Percentiles rank a stretch among this genome's conserved stretches.
phyloP scores from a whole-genome alignment of 2,329 filamentous ascomycete genomes.

The Phaeosphaeria sp. region DNA sequence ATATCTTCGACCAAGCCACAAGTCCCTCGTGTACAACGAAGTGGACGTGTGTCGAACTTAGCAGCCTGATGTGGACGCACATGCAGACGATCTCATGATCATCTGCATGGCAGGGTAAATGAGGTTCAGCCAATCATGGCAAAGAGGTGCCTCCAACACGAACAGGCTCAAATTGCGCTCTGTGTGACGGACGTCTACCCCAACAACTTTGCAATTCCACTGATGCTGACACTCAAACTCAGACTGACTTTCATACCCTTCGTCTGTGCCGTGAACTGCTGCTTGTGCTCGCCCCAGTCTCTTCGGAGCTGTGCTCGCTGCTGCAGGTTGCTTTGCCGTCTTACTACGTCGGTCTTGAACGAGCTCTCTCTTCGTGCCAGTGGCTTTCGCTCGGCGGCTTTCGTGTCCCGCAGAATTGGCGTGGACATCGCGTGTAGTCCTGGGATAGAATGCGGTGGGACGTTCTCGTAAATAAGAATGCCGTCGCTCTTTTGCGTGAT shows the following conservation, averaged over 20 bases:
- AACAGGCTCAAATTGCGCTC: background rate
- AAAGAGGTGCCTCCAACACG: too few species aligned
- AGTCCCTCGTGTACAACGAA: background rate
- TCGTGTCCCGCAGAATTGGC: conserved; percentile 27
- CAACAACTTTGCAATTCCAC: conserved; percentile 30
- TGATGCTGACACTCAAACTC: conserved; percentile 35
- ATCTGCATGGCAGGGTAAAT: background rate
- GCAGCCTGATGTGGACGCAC: background rate
- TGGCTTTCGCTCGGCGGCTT: conserved; percentile 7
- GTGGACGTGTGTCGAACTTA: background rate
- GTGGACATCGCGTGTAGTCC: conserved; percentile 27
- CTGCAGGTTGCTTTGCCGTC: conserved; percentile 21
- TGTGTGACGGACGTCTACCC: conserved; percentile 7
- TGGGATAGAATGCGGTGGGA: conserved; percentile 30
- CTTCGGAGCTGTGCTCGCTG: conserved; percentile 30
- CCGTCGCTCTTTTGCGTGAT: conserved; percentile 33
- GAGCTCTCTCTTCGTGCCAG: conserved; percentile 10
- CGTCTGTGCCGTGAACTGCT: conserved; percentile 31
- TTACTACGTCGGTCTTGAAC: conserved; percentile 5
- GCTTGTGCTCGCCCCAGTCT: conserved; percentile 35
- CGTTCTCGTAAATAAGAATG: conserved; percentile 29
- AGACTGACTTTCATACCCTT: conserved; percentile 39
- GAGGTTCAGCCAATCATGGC: too few species aligned
- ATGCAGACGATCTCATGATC: too few species aligned
- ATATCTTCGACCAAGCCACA: too few species aligned